Conservation (phyloP, 169 alveolate species). For the Plasmodium knowlesi region DNA sequence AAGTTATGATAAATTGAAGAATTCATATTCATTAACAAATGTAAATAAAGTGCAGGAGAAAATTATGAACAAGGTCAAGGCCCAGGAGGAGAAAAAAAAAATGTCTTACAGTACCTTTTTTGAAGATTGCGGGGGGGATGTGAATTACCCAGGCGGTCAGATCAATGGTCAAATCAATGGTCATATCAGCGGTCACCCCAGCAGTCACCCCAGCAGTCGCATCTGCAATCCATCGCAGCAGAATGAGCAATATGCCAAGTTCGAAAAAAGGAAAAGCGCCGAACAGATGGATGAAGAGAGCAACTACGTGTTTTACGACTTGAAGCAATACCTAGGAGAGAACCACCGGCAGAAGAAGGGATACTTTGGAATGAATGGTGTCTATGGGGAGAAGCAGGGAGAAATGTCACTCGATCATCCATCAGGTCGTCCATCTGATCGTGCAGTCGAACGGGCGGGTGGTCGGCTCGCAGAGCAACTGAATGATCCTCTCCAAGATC, state of each 20-base stretch:
- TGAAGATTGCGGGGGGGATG: not conserved
- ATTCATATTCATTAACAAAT: not conserved
- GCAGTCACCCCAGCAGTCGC: not conserved
- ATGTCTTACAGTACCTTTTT: not conserved
- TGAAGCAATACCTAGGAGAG: not conserved
- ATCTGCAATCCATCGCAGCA: not conserved
- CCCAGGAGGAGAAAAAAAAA: constrained; percentile 17
- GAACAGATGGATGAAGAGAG: not conserved
- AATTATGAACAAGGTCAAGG: not conserved
- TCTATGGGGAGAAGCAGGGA: not conserved
- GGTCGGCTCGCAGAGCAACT: not conserved
- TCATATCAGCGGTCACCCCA: not conserved
- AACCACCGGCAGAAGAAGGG: not conserved
- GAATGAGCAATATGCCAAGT: not conserved
- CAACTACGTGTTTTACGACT: not conserved
- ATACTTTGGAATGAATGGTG: not conserved
- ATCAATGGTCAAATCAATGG: too few relatives aligned
- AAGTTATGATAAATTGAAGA: constrained; percentile 24
- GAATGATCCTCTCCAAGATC: not conserved
- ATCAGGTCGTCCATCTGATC: too few relatives aligned
- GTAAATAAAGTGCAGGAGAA: not conserved
- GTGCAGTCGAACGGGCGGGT: too few relatives aligned
- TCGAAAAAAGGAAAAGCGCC: not conserved
- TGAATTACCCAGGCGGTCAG: not conserved
- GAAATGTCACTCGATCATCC: too few relatives aligned